Base-by-base conservation (phyloP, 176 grass and related monocot genomes). In the Aegilops tauschii region DNA sequence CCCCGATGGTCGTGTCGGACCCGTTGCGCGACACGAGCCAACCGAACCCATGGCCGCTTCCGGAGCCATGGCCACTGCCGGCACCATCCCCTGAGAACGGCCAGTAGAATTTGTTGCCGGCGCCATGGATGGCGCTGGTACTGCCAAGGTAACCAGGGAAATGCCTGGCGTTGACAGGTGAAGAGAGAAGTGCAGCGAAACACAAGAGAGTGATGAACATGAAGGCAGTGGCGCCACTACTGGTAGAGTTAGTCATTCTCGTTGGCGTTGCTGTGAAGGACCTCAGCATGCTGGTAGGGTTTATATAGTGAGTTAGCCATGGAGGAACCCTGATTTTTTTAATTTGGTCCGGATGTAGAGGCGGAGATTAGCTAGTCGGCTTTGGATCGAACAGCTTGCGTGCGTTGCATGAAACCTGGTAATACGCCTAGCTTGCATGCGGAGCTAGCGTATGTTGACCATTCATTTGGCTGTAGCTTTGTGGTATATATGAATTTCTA, bases 21-120 rank as follows among this genome's bases (percentile, higher is more conserved):
- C 72, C 85, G 5, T 88, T 92, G 3, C 77, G 88, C 4, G 81
- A 72, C 56, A 90, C 62, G 42, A 81, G 59, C 82, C 78, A 87
- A 0, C 91, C 85, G 21, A 90, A 82, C 10, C 91, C 88, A 7
- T 79, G 72, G 27, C 91, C 91, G 20, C 16, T 75, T 21, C 91
- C 91, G 0, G 81, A 86, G 66, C 89, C 84, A 79, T 65, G 37
- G 56, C 87, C 83, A 8, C 45, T 37, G 16, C 65, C 31, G 8
- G 69, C 31, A 0, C 71, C 6, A 0, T 76, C 69, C 47, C 61
- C 18, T 1, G 27, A 34, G 4, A 84, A 16, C 0, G 85, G 28
- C 66, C 49, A 67, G 5, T 85, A 87, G 77, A 87, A 44, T 85
- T 90, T 88, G 40, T 6, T 73, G 14, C 20, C 31, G 13, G 12